A percentile compares a stretch with the other conserved stretches of the same genome.
Evolutionary conservation across 345 rosid species (phyloP).

Genomic region (Balakata baccata): DNA sequence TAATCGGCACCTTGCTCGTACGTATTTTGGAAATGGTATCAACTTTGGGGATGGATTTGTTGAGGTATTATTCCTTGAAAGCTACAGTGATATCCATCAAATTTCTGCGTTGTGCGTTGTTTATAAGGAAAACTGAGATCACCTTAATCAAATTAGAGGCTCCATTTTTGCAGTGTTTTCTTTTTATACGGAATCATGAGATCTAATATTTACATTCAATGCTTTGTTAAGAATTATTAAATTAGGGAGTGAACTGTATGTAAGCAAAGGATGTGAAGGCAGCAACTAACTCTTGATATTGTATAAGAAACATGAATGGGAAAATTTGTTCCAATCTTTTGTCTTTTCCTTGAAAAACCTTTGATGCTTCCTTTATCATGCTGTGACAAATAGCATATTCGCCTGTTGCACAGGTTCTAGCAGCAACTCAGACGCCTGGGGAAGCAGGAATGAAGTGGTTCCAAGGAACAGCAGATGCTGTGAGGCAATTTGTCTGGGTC

Average conservation of each 20-base stretch:
- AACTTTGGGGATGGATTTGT: slow-evolving; percentile 96
- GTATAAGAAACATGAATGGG: neutral
- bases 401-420: slow-evolving; percentile 62
- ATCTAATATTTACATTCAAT: neutral
- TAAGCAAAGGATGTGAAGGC: neutral
- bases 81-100: neutral
- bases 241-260: neutral
- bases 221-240: neutral
- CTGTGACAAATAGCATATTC: neutral
- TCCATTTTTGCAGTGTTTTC: neutral
- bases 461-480: slow-evolving; percentile 99
- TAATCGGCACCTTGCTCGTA: slow-evolving; percentile 83
- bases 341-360: neutral
- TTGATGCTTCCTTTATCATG: neutral
- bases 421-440: slow-evolving; percentile 97
- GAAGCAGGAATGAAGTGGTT: slow-evolving; percentile 90
- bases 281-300: neutral
- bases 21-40: slow-evolving; percentile 84
- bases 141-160: neutral
- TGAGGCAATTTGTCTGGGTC: slow-evolving; percentile 89
- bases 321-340: neutral
- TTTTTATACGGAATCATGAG: neutral
- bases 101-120: neutral
- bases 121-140: neutral
- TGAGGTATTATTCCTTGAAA: slow-evolving; percentile 51